phyloP scores from a whole-genome alignment of 1,139 yeast genomes.

The Pichia sp. region DNA sequence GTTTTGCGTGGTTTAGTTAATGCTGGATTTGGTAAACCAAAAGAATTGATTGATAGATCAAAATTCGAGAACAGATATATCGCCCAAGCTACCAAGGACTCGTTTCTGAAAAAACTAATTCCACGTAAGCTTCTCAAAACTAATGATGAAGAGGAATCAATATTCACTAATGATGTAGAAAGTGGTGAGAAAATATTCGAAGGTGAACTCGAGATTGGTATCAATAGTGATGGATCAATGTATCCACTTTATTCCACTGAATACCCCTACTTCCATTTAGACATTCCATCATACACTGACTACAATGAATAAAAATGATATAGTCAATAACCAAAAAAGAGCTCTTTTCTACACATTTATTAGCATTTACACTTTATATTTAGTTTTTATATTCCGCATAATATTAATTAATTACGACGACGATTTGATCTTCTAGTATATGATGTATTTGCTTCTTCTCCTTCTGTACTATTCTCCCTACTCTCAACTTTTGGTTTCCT shows the following conservation, averaged over 20 bases:
- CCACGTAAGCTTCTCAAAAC: not conserved
- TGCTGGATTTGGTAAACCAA: slow-evolving; percentile 61
- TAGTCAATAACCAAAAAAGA: no score
- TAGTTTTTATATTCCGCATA: not conserved
- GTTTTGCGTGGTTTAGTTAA: slow-evolving; percentile 66
- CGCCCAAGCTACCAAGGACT: not conserved
- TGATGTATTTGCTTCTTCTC: not conserved
- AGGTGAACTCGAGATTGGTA: slow-evolving; percentile 25
- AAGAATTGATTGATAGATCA: not conserved
- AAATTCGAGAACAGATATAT: not conserved
- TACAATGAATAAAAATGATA: slow-evolving; percentile 24
- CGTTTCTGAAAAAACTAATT: not conserved
- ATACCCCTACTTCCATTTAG: slow-evolving; percentile 82
- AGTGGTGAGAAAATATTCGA: not conserved
- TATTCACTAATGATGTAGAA: not conserved
- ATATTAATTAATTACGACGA: slow-evolving; percentile 3
- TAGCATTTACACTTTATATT: no score
- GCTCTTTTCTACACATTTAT: no score
- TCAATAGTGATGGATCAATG: slow-evolving; percentile 36
- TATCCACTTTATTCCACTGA: slow-evolving; percentile 49
- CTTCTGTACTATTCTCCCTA: slow-evolving; percentile 1
- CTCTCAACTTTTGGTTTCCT: slow-evolving; percentile 4
- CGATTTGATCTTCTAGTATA: slow-evolving; percentile 8
- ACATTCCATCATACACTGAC: slow-evolving; percentile 56
- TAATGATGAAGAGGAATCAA: not conserved